phyloP scores from a whole-genome alignment of 164 flowering plant species.

The Vitis rotundifolia region DNA sequence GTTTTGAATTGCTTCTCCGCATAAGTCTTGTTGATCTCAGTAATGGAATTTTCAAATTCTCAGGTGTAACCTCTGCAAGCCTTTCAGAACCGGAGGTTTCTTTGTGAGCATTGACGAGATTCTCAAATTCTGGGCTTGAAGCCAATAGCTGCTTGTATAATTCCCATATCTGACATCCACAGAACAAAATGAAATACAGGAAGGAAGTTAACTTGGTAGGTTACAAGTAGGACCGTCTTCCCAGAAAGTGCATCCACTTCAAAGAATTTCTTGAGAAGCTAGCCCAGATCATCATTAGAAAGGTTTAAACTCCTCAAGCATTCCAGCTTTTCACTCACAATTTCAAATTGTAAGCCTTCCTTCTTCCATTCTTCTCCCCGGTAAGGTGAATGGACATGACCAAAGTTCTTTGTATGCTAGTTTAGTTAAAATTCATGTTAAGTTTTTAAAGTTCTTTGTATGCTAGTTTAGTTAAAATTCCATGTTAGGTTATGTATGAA shows the following conservation, averaged over 20 bases:
- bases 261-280: slow-evolving; percentile 88
- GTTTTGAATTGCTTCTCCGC: slow-evolving; percentile 19
- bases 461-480: too few species aligned
- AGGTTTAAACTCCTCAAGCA: slow-evolving; percentile 70
- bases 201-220: slow-evolving; percentile 33
- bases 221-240: slow-evolving; percentile 15
- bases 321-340: slow-evolving; percentile 49
- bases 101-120: slow-evolving; percentile 46
- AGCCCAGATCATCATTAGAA: slow-evolving; percentile 66
- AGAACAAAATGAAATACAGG: slow-evolving; percentile 12
- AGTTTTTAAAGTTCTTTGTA: too few species aligned
- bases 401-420: too few species aligned
- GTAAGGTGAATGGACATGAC: slow-evolving; percentile 78
- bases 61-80: slow-evolving; percentile 18
- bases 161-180: slow-evolving; percentile 44
- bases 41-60: slow-evolving; percentile 8
- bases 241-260: slow-evolving; percentile 41
- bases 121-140: slow-evolving; percentile 38
- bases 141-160: slow-evolving; percentile 34
- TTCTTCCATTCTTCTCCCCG: slow-evolving; percentile 86
- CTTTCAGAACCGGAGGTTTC: slow-evolving; percentile 46
- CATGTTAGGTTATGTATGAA: too few species aligned
- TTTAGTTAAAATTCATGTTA: too few species aligned
- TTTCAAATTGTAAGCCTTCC: slow-evolving; percentile 57
- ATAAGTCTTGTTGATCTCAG: slow-evolving; percentile 29